A percentile compares a stretch with the other conserved stretches of the same genome.
Evolutionary conservation across 1,284 basidiomycete species (phyloP).

Genomic region (Pholiota adiposa): DNA sequence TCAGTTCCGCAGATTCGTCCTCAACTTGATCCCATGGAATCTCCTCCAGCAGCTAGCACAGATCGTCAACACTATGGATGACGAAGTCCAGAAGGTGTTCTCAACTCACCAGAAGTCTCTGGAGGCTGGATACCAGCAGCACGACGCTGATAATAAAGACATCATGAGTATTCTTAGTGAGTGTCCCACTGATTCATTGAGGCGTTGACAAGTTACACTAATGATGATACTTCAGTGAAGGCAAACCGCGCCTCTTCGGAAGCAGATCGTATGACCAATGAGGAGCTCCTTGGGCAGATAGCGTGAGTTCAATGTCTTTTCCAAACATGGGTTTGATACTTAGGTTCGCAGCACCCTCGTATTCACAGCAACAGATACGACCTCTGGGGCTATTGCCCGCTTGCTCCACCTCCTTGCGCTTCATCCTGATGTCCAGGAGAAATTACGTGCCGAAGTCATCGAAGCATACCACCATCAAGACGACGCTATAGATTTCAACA

Average conservation of each 20-base stretch:
- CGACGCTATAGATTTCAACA: slow-evolving; percentile 66
- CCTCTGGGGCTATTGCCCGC: slow-evolving; percentile 40
- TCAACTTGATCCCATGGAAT: slow-evolving; percentile 2
- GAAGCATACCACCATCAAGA: slow-evolving; percentile 26
- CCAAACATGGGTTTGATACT: not conserved
- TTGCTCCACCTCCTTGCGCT: slow-evolving; percentile 37
- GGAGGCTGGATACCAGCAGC: not conserved
- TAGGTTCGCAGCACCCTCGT: slow-evolving; percentile 39
- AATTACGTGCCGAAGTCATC: slow-evolving; percentile 37
- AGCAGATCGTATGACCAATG: slow-evolving; percentile 31
- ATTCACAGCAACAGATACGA: slow-evolving; percentile 48
- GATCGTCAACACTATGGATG: slow-evolving; percentile 5
- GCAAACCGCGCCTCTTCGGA: slow-evolving; percentile 32
- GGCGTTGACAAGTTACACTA: not conserved
- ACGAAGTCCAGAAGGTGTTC: not conserved
- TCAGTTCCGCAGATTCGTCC: not conserved
- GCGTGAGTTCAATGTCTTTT: slow-evolving; percentile 29
- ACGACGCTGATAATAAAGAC: slow-evolving; percentile 7
- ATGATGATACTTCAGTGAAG: slow-evolving; percentile 8
- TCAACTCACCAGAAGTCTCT: not conserved
- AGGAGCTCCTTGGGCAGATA: slow-evolving; percentile 41
- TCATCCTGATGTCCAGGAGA: slow-evolving; percentile 38
- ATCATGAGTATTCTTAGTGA: slow-evolving; percentile 22
- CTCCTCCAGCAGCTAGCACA: not conserved
- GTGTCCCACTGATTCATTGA: not conserved